Conservation (phyloP, 306 rosid species). For the Senna siamea region DNA sequence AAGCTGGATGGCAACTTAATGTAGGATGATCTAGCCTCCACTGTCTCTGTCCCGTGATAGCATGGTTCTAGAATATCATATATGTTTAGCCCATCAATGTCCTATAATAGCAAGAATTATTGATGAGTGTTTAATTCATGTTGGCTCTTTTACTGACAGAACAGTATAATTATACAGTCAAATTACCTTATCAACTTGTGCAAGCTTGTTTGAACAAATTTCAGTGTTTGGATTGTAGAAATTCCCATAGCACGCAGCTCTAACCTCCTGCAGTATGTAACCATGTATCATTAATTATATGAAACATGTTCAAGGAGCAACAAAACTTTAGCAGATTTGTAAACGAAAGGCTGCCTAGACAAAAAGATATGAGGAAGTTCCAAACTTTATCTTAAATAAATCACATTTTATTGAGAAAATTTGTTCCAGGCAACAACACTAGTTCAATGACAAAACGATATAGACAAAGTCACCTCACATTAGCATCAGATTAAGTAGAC, state of each 20-base stretch:
- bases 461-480: constrained; percentile 2
- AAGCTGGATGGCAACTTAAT: constrained; percentile 72
- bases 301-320: constrained; percentile 37
- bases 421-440: background rate
- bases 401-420: constrained; percentile 18
- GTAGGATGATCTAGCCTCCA: constrained; percentile 42
- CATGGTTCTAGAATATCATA: constrained; percentile 95
- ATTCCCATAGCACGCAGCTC: constrained; percentile 60
- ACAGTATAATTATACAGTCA: constrained; percentile 9
- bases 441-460: constrained; percentile 10
- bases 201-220: constrained; percentile 53
- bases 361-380: background rate
- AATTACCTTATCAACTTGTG: constrained; percentile 66
- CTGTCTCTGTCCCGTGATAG: constrained; percentile 58
- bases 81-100: constrained; percentile 62
- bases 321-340: constrained; percentile 12
- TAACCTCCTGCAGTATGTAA: constrained; percentile 59
- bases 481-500: background rate
- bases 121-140: constrained; percentile 32
- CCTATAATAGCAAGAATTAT: constrained; percentile 51
- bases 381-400: constrained; percentile 24
- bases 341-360: constrained; percentile 3
- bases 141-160: constrained; percentile 15
- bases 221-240: constrained; percentile 48
- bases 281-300: constrained; percentile 31